Conservation (phyloP, 495 filamentous ascomycete species). For the Aspergillus affinis region DNA sequence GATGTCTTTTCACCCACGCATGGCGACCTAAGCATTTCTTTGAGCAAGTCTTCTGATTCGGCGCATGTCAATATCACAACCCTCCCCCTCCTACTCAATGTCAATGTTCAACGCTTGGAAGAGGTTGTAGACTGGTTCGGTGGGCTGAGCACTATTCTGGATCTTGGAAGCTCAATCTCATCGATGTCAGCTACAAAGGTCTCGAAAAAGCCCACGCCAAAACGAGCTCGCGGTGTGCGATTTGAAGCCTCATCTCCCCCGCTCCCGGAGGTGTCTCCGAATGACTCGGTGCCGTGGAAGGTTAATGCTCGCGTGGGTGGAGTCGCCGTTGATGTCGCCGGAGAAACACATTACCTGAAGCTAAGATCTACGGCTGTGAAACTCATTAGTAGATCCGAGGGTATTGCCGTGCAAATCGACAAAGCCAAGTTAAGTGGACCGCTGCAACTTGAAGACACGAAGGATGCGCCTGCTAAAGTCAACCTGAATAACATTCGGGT, state of each 20-base stretch:
- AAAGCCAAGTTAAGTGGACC: constrained; percentile 74
- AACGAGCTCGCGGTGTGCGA: constrained; percentile 62
- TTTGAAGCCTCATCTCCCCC: constrained; percentile 55
- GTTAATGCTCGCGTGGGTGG: constrained; percentile 76
- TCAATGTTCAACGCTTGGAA: constrained; percentile 81
- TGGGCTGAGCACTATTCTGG: constrained; percentile 87
- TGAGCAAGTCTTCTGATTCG: constrained; percentile 50
- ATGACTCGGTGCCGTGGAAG: constrained; percentile 56
- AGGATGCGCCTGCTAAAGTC: constrained; percentile 51
- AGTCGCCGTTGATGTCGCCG: constrained; percentile 67
- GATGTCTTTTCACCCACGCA: constrained; percentile 58
- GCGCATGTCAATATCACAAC: constrained; percentile 74
- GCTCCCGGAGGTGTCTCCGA: constrained; percentile 12
- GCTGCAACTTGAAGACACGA: constrained; percentile 43
- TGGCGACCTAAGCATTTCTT: constrained; percentile 63
- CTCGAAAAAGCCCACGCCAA: constrained; percentile 27
- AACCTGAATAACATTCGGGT: constrained; percentile 64
- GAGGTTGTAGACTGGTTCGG: constrained; percentile 87
- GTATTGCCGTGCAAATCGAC: constrained; percentile 69
- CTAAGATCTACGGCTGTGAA: constrained; percentile 79
- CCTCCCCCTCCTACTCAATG: constrained; percentile 69
- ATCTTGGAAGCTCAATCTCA: constrained; percentile 79
- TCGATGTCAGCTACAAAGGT: constrained; percentile 62
- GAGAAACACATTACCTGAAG: constrained; percentile 71
- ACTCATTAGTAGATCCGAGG: constrained; percentile 67